Conservation (phyloP, 129 eudicot species). For the Escallonia rubra region DNA sequence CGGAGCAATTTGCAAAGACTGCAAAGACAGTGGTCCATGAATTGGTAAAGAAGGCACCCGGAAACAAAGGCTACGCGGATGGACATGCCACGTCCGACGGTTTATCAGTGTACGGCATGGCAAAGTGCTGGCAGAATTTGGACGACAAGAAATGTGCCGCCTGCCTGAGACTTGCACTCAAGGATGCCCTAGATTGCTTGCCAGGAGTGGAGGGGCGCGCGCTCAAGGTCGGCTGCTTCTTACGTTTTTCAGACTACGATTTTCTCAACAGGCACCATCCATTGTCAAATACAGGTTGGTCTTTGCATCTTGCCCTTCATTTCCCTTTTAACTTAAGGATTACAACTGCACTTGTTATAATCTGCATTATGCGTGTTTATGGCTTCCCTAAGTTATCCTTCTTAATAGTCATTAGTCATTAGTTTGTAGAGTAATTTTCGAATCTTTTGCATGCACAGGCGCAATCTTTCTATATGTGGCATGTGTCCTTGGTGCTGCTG, state of each 20-base stretch:
- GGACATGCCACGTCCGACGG: not conserved
- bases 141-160: not conserved
- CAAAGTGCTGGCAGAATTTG: conserved; percentile 9
- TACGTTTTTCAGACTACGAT: conserved; percentile 11
- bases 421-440: not conserved
- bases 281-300: not conserved
- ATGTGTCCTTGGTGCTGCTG: not conserved
- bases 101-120: conserved; percentile 10
- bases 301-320: not conserved
- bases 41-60: conserved; percentile 2
- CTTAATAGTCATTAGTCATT: too few species aligned
- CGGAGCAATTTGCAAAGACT: not conserved
- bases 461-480: not conserved
- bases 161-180: not conserved
- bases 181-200: not conserved
- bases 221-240: conserved; percentile 6
- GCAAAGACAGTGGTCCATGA: not conserved
- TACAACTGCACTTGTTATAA: not conserved
- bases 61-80: conserved; percentile 4
- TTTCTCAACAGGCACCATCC: not conserved
- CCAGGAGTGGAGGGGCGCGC: conserved; percentile 11
- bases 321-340: not conserved
- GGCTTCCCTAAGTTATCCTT: not conserved
- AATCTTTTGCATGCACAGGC: conserved; percentile 3
- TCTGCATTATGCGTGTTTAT: not conserved